These are phyloP conservation scores for Dillenia suffruticosa DNA, from an alignment of 164 flowering plant species.

Conservation along the genomic window DNA sequence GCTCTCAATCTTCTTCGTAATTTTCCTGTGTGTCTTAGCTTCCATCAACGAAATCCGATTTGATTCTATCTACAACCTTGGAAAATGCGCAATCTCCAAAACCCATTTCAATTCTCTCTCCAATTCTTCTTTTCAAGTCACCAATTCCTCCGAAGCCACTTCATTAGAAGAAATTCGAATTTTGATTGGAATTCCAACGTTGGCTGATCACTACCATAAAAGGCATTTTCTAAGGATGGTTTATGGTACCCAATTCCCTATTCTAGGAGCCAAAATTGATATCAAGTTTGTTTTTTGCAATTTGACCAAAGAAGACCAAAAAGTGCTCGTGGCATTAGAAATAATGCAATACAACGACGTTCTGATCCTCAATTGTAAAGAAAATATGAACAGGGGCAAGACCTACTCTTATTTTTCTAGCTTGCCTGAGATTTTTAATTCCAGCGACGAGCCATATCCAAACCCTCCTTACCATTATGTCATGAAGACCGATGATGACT, in stretches of 20 bases:
- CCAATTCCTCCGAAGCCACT: slow-evolving; percentile 1
- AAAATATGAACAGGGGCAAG: slow-evolving; percentile 87
- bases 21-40: slow-evolving; percentile 55
- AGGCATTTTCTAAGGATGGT: slow-evolving; percentile 74
- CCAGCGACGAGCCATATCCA: slow-evolving; percentile 23
- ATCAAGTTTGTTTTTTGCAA: slow-evolving; percentile 85
- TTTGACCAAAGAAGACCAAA: slow-evolving; percentile 76
- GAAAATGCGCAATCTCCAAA: slow-evolving; percentile 32
- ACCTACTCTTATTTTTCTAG: slow-evolving; percentile 72
- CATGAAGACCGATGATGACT: slow-evolving; percentile 72
- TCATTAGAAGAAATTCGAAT: slow-evolving; percentile 41
- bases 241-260: slow-evolving; percentile 54
- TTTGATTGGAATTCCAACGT: slow-evolving; percentile 66
- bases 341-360: slow-evolving; percentile 80
- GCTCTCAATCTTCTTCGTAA: slow-evolving; percentile 47
- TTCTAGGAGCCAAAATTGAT: slow-evolving; percentile 40
- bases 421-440: slow-evolving; percentile 51
- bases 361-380: slow-evolving; percentile 67
- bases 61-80: slow-evolving; percentile 34
- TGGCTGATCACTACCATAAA: slow-evolving; percentile 66
- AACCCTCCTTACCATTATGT: slow-evolving; percentile 80
- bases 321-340: slow-evolving; percentile 64
- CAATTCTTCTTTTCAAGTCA: not conserved
- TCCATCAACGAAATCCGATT: slow-evolving; percentile 65
- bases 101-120: slow-evolving; percentile 3